Evolutionary conservation across 331 rosid genomes (phyloP).

Genomic region (Quercus lobata): DNA sequence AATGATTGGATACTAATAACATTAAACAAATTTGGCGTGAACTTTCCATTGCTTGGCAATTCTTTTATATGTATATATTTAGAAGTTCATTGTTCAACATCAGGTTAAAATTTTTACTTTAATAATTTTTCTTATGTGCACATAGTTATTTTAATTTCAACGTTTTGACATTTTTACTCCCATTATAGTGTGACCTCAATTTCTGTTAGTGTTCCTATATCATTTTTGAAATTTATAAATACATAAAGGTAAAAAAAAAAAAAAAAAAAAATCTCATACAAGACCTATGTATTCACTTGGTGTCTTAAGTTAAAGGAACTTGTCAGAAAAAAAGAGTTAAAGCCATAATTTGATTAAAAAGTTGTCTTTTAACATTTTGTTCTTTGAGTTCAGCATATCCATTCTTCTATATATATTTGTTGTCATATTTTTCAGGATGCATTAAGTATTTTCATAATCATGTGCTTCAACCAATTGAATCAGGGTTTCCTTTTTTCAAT

Average conservation of each 20-base stretch:
- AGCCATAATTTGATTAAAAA: neutral
- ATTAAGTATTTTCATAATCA: neutral
- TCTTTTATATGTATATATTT: neutral
- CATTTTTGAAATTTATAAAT: neutral
- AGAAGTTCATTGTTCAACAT: neutral
- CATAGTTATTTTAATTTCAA: neutral
- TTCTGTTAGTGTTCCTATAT: neutral
- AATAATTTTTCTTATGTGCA: neutral
- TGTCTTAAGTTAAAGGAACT: no score
- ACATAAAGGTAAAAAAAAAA: neutral
- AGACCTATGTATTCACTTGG: neutral
- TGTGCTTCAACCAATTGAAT: neutral
- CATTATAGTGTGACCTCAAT: neutral
- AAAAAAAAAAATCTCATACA: neutral
- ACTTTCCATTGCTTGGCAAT: neutral
- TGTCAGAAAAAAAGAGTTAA: neutral
- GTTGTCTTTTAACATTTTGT: neutral
- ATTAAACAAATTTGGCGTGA: neutral
- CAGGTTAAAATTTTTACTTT: neutral
- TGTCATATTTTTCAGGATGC: neutral
- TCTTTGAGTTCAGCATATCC: neutral
- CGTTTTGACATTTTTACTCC: neutral
- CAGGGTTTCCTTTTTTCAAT: neutral
- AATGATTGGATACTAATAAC: neutral
- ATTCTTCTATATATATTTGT: neutral